Evolutionary conservation across 2,329 filamentous ascomycete genomes (phyloP).

Genomic region (Trichoderma sp.): DNA sequence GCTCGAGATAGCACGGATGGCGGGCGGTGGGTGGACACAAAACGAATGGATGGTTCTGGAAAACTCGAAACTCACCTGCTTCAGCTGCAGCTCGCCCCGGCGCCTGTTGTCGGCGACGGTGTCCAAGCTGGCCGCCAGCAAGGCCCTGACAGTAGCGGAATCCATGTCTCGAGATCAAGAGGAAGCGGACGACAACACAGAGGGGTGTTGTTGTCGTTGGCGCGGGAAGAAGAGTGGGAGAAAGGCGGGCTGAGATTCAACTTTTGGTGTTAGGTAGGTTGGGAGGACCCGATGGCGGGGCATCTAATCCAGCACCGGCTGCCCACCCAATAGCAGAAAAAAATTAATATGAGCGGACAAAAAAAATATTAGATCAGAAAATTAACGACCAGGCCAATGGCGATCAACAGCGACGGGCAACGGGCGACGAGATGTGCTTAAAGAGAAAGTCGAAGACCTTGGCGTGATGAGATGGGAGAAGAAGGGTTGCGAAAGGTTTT

Average conservation of each 20-base stretch:
- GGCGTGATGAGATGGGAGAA: not conserved
- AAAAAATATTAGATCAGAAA: slow-evolving; percentile 12
- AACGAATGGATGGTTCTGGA: slow-evolving; percentile 4
- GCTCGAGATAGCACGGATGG: slow-evolving; percentile 14
- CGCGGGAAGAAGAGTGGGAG: slow-evolving; percentile 26
- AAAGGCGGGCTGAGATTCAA: slow-evolving; percentile 22
- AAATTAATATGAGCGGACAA: not conserved
- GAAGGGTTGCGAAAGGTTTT: not conserved
- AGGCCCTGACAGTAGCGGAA: slow-evolving; percentile 70
- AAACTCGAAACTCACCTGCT: slow-evolving; percentile 65
- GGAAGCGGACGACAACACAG: slow-evolving; percentile 31
- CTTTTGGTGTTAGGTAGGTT: slow-evolving; percentile 27
- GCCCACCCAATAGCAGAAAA: slow-evolving; percentile 18
- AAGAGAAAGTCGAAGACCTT: not conserved
- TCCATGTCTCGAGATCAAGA: slow-evolving; percentile 59
- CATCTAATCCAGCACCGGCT: slow-evolving; percentile 25
- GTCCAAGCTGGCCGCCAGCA: slow-evolving; percentile 75
- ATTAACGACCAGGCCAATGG: not conserved
- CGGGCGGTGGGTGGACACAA: slow-evolving; percentile 23
- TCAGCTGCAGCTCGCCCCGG: slow-evolving; percentile 77
- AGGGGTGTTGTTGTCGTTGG: slow-evolving; percentile 35
- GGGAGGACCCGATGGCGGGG: slow-evolving; percentile 28
- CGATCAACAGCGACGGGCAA: not conserved
- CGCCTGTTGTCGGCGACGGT: slow-evolving; percentile 73
- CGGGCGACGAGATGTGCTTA: not conserved